Evolutionary conservation across 805 yeast genomes (phyloP).

Genomic region (Clavispora asparagi): DNA sequence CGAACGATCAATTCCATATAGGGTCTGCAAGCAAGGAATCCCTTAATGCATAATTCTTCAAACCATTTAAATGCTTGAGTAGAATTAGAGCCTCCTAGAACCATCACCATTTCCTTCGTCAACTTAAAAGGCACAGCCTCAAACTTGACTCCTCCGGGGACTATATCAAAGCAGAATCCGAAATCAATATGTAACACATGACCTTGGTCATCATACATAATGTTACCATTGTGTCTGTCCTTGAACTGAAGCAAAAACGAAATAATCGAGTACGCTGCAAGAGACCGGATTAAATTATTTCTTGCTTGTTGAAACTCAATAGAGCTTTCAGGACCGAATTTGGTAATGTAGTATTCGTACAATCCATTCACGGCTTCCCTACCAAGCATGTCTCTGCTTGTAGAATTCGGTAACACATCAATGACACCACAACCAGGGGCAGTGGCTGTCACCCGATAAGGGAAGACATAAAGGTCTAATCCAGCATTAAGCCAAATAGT

Average conservation of each 20-base stretch:
- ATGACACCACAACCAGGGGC: slow-evolving; percentile 99
- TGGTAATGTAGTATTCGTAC: slow-evolving; percentile 84
- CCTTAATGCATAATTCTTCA: slow-evolving; percentile 92
- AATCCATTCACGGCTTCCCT: slow-evolving; percentile 98
- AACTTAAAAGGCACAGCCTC: slow-evolving; percentile 98
- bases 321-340: slow-evolving; percentile 92
- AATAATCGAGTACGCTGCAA: slow-evolving; percentile 91
- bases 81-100: slow-evolving; percentile 83
- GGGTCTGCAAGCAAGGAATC: slow-evolving; percentile 83
- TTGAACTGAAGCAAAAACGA: slow-evolving; percentile 89
- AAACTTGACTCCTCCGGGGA: slow-evolving; percentile 97
- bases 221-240: slow-evolving; percentile 97
- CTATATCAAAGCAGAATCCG: slow-evolving; percentile 98
- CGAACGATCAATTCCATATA: slow-evolving; percentile 80
- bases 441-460: slow-evolving; percentile 94
- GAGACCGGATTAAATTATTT: slow-evolving; percentile 84
- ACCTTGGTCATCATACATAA: slow-evolving; percentile 93
- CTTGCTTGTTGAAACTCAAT: slow-evolving; percentile 88
- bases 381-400: slow-evolving; percentile 96
- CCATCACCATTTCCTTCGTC: slow-evolving; percentile 93
- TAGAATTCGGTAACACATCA: slow-evolving; percentile 93
- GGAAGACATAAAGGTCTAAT: slow-evolving; percentile 84
- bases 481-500: slow-evolving; percentile 87
- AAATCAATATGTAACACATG: slow-evolving; percentile 95
- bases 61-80: slow-evolving; percentile 91